Conservation (phyloP, 306 rosid genomes). For the Betula pendula region DNA sequence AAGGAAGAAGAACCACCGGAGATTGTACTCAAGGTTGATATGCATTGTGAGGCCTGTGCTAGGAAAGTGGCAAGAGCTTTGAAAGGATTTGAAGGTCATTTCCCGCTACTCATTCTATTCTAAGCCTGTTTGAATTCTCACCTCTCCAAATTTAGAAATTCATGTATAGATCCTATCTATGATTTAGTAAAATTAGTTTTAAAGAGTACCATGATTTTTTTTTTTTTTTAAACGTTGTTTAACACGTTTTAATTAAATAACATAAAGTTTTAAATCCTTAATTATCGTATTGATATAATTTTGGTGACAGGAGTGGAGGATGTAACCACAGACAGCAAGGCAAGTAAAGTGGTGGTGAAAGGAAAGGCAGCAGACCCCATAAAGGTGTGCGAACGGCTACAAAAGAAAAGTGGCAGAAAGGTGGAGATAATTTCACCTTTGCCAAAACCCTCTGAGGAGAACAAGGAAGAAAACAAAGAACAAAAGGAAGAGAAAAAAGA, state of each 20-base stretch:
- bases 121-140: constrained; percentile 1
- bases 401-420: constrained; percentile 89
- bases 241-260: constrained; percentile 15
- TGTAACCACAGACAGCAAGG: constrained; percentile 69
- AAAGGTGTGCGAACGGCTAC: constrained; percentile 77
- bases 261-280: neutral
- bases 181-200: neutral
- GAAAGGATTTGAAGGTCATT: constrained; percentile 84
- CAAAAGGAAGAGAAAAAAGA: constrained; percentile 63
- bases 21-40: constrained; percentile 87
- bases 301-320: constrained; percentile 70
- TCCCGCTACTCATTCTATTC: constrained; percentile 9
- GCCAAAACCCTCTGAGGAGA: constrained; percentile 70
- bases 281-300: too few species aligned
- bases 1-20: constrained; percentile 56
- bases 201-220: too few species aligned
- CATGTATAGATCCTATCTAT: neutral
- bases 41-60: constrained; percentile 98
- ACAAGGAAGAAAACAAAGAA: constrained; percentile 47
- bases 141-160: constrained; percentile 4
- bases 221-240: neutral
- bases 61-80: constrained; percentile 86
- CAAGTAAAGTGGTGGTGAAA: constrained; percentile 76
- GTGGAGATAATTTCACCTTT: constrained; percentile 85
- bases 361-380: constrained; percentile 90